Conservation (phyloP, 352 stramenopile genomes). For the Phytophthora pini region DNA sequence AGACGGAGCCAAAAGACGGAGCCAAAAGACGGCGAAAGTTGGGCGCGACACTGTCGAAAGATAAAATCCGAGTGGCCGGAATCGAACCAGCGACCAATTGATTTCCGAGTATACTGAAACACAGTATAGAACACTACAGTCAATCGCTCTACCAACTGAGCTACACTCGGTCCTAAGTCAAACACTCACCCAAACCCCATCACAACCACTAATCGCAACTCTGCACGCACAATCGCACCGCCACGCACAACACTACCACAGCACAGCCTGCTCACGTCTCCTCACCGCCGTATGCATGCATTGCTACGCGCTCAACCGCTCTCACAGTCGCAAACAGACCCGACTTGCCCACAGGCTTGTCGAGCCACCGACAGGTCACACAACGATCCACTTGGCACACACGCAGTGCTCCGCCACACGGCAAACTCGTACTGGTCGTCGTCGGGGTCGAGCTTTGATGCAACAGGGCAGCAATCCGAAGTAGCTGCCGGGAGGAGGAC, state of each 20-base stretch:
- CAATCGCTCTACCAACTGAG: background rate
- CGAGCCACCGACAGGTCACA: background rate
- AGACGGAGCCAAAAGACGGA: background rate
- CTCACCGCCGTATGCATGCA: background rate
- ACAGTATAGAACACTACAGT: conserved; percentile 1
- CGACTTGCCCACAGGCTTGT: background rate
- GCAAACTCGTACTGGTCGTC: background rate
- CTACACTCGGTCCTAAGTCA: background rate
- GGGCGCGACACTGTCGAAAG: background rate
- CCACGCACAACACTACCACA: background rate
- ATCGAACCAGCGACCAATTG: conserved; percentile 1
- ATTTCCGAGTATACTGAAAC: background rate
- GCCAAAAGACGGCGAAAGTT: background rate
- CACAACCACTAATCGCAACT: background rate
- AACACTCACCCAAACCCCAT: background rate
- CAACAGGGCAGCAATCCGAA: too few relatives aligned
- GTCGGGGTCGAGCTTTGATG: too few relatives aligned
- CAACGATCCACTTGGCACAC: background rate
- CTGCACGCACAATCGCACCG: background rate
- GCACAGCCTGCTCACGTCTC: background rate
- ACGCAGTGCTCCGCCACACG: background rate
- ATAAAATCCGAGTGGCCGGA: conserved; percentile 1
- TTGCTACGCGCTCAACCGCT: background rate
- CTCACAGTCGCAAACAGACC: background rate
- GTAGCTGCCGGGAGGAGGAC: too few relatives aligned